Evolutionary conservation across 352 stramenopile genomes (phyloP).

Genomic region (Globisporangium cylindrosporum): DNA sequence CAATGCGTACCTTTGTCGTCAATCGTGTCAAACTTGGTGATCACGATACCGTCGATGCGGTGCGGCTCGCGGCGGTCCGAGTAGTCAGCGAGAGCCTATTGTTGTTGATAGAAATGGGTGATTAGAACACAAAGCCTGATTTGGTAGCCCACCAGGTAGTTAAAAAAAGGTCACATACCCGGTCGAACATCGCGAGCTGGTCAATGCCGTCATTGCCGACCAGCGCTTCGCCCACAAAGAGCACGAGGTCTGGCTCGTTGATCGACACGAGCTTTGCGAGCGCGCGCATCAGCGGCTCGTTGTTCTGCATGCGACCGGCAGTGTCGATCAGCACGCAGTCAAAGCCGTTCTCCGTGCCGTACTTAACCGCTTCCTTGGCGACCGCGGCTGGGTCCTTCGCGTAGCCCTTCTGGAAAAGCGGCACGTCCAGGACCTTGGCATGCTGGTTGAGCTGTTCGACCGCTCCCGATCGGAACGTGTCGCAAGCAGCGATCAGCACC

Average conservation of each 20-base stretch:
- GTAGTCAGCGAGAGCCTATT: slow-evolving; percentile 87
- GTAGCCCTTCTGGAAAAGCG: slow-evolving; percentile 96
- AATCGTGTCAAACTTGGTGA: slow-evolving; percentile 99
- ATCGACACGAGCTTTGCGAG: slow-evolving; percentile 96
- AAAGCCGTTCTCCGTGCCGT: slow-evolving; percentile 92
- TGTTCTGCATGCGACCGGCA: slow-evolving; percentile 99
- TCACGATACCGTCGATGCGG: slow-evolving; percentile 97
- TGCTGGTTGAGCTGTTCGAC: slow-evolving; percentile 99
- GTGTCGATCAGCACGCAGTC: slow-evolving; percentile 99
- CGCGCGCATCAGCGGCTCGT: slow-evolving; percentile 98
- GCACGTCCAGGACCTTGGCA: slow-evolving; percentile 94
- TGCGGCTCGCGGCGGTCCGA: slow-evolving; percentile 82
- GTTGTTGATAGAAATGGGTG: neutral
- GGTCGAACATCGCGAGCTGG: slow-evolving; percentile 96
- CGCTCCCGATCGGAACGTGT: slow-evolving; percentile 98
- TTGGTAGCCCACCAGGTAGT: neutral
- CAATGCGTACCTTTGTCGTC: slow-evolving; percentile 92
- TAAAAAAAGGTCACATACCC: slow-evolving; percentile 36
- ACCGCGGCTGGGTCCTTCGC: slow-evolving; percentile 96
- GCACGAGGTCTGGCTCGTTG: slow-evolving; percentile 96
- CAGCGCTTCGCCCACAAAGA: slow-evolving; percentile 99
- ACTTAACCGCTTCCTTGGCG: slow-evolving; percentile 93
- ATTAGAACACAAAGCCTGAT: neutral
- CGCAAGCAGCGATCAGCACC: slow-evolving; percentile 95
- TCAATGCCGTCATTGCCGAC: slow-evolving; percentile 99